Evolutionary conservation across 805 yeast genomes (phyloP), one percentile per base, ranked within the genome.

Genomic region (Suhomyces sp.): DNA sequence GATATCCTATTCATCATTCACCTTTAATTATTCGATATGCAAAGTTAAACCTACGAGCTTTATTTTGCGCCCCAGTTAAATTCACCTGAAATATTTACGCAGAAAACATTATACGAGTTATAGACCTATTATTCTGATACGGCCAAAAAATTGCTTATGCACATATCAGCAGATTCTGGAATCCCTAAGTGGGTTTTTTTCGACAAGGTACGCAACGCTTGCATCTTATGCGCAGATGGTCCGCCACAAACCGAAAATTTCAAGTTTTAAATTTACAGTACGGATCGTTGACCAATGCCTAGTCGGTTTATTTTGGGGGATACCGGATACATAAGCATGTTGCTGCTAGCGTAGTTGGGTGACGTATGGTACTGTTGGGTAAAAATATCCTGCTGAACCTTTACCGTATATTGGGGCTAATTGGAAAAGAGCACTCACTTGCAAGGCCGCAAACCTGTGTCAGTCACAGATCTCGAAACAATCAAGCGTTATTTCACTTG

Each of bases 141-240:
- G 35, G 35, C 17, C 22, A 37, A 21, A 37, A 19, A 17, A 10
- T 7, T 19, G 15, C 8, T 37, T 37, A 40, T 40, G 44, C 29
- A 12, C 43, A 47, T n/a, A 22, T 13, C 13, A 17, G 7, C 13
- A 43, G 50, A 48, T 48, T 48, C 51, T 48, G 47, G 51, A 48
- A 48, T 43, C 46, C n/a, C 19, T 43, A 15, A 37, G 15, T 43
- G 24, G 22, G 15, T 43, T 43, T 25, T 24, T 20, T 20, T 25
- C 7, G 21, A n/a, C 46, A 25, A 8, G 33, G 46, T 25, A 22
- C 35, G 22, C 46, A 43, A 43, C 46, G 9, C 31, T 25, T 24
- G 33, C 46, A n/a, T 43, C 46, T 41, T 10, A 15, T 10, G 44
- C 29, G 12, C 17, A 41, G 44, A 41, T 41, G 29, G 19, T 41